Conservation (phyloP, 1,284 basidiomycete genomes). For the Ustanciosporium gigantosporum region DNA sequence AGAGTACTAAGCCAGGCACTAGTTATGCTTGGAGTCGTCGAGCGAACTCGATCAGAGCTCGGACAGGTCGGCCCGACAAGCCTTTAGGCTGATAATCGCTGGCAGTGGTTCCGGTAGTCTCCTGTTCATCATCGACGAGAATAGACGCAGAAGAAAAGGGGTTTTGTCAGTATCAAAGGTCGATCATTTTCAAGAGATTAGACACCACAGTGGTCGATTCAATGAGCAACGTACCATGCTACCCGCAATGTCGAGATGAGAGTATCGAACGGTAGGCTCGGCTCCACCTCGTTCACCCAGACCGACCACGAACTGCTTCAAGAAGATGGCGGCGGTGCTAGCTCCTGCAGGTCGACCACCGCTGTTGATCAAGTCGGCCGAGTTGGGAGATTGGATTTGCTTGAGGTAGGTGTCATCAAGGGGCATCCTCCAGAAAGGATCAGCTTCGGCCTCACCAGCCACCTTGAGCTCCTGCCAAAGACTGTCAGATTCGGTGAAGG, state of each 20-base stretch:
- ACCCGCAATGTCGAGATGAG: constrained; percentile 74
- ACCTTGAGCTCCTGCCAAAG: constrained; percentile 72
- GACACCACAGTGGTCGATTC: not conserved
- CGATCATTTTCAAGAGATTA: not conserved
- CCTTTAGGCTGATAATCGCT: constrained; percentile 75
- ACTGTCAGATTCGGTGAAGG: constrained; percentile 69
- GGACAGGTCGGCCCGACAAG: constrained; percentile 78
- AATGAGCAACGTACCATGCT: constrained; percentile 68
- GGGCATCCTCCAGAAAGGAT: constrained; percentile 62
- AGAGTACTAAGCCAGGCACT: too few relatives aligned
- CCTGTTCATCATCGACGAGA: constrained; percentile 9
- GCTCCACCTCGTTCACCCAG: constrained; percentile 47
- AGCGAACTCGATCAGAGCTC: constrained; percentile 65
- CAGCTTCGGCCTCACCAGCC: constrained; percentile 72
- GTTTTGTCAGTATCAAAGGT: too few relatives aligned
- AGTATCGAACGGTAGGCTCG: constrained; percentile 42
- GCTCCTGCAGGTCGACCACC: constrained; percentile 74
- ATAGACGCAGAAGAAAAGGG: too few relatives aligned
- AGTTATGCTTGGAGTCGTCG: too few relatives aligned
- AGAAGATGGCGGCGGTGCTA: constrained; percentile 83
- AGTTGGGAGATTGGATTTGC: constrained; percentile 75
- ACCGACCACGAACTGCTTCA: constrained; percentile 70
- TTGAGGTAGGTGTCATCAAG: constrained; percentile 76
- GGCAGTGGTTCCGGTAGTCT: constrained; percentile 54
- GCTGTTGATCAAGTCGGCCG: constrained; percentile 77